These are phyloP conservation scores for Globisporangium polare DNA, from an alignment of 352 stramenopile genomes.

Conservation along the genomic window DNA sequence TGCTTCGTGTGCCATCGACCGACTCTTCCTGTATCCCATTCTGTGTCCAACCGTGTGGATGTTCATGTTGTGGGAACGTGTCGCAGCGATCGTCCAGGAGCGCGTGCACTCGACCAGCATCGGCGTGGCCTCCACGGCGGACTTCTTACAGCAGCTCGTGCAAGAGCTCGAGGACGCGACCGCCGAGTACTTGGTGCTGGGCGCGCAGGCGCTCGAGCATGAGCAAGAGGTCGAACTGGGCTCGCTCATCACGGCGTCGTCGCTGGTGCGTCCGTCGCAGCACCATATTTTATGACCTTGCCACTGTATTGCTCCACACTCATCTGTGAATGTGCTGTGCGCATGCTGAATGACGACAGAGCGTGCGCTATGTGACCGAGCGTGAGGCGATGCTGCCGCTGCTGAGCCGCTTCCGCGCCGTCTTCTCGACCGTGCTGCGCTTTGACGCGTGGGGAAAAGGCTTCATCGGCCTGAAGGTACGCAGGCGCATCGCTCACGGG, in stretches of 20 bases:
- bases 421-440: slow-evolving; percentile 47
- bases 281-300: not conserved
- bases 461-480: slow-evolving; percentile 47
- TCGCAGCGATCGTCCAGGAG: slow-evolving; percentile 61
- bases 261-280: slow-evolving; percentile 26
- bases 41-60: not conserved
- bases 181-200: slow-evolving; percentile 26
- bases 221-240: slow-evolving; percentile 68
- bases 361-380: slow-evolving; percentile 74
- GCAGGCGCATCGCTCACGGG: not conserved
- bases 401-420: slow-evolving; percentile 43
- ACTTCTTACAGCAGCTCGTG: slow-evolving; percentile 63
- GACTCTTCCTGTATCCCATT: too few species aligned
- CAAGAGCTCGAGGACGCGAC: slow-evolving; percentile 59
- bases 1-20: not conserved
- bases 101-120: slow-evolving; percentile 69
- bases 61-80: not conserved
- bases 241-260: slow-evolving; percentile 60
- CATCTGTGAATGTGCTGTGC: not conserved
- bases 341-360: slow-evolving; percentile 24
- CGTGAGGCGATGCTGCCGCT: slow-evolving; percentile 52
- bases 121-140: slow-evolving; percentile 47
- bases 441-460: slow-evolving; percentile 43
- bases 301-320: not conserved
- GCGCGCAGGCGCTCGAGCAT: slow-evolving; percentile 21